Evolutionary conservation across 176 grass and related monocot genomes (phyloP).

Genomic region (Oryza coarctata): DNA sequence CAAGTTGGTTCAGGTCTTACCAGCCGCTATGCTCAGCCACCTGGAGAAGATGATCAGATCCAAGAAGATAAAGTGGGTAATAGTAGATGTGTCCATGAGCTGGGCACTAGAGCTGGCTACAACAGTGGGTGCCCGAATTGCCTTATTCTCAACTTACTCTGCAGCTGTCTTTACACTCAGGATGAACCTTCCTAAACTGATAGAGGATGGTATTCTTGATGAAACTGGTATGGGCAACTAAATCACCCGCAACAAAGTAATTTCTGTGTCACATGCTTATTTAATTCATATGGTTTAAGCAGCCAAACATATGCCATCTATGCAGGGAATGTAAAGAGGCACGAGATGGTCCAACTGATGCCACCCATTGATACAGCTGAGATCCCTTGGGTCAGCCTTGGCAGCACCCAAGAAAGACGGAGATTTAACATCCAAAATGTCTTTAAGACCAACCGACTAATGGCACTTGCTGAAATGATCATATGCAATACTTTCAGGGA

Average conservation of each 20-base stretch:
- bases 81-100: conserved; percentile 49
- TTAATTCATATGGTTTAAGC: neutral
- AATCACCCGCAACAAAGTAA: neutral
- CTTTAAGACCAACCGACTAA: conserved; percentile 38
- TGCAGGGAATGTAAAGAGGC: conserved; percentile 42
- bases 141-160: conserved; percentile 49
- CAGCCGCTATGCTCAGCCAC: conserved; percentile 37
- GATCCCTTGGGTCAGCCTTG: conserved; percentile 48
- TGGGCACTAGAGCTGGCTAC: conserved; percentile 40
- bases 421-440: conserved; percentile 45
- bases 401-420: conserved; percentile 34
- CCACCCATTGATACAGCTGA: conserved; percentile 40
- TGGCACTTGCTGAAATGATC: conserved; percentile 38
- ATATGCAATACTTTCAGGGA: conserved; percentile 66
- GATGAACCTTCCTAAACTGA: conserved; percentile 48
- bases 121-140: conserved; percentile 29
- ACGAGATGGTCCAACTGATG: conserved; percentile 50
- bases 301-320: neutral
- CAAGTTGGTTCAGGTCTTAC: conserved; percentile 21
- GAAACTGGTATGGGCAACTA: conserved; percentile 39
- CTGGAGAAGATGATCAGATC: conserved; percentile 44
- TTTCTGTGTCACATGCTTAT: neutral
- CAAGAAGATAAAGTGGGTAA: conserved; percentile 48
- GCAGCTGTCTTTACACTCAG: conserved; percentile 33
- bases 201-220: conserved; percentile 47